Evolutionary conservation across 495 filamentous ascomycete species (phyloP).

Genomic region (Penicillium chermesinum): DNA sequence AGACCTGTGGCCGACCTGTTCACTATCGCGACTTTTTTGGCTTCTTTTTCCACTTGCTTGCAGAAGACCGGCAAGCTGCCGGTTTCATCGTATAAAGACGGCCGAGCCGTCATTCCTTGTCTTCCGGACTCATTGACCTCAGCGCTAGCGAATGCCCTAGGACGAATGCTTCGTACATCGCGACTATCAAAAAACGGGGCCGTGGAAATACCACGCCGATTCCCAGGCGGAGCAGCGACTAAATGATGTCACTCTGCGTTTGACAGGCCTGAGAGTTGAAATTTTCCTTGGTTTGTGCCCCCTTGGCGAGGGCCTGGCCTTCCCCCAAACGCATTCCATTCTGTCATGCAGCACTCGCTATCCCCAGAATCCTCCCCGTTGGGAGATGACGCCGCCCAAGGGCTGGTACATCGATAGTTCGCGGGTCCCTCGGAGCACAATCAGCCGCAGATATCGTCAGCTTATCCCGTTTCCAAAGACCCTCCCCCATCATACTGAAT

Average conservation of each 20-base stretch:
- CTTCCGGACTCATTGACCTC: no score
- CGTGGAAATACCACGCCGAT: conserved; percentile 18
- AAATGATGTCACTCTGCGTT: conserved; percentile 21
- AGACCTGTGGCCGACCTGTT: conserved; percentile 5
- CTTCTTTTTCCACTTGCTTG: not conserved
- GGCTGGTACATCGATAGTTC: not conserved
- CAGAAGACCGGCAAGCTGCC: no score
- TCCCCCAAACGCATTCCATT: conserved; percentile 7
- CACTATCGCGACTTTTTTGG: not conserved
- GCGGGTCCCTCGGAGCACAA: conserved; percentile 8
- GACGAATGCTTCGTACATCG: no score
- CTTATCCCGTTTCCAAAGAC: not conserved
- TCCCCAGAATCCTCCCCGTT: not conserved
- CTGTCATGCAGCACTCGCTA: conserved; percentile 8
- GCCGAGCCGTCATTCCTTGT: not conserved
- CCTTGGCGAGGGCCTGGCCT: conserved; percentile 17
- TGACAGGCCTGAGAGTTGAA: conserved; percentile 19
- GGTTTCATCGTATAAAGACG: not conserved
- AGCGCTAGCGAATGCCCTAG: no score
- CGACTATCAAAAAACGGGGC: not conserved
- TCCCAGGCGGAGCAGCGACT: not conserved
- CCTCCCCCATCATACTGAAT: not conserved
- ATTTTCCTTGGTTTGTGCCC: conserved; percentile 22
- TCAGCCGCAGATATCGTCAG: conserved; percentile 9
- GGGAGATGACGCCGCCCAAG: no score